These are phyloP conservation scores for Acanthamoeba castellanii DNA, from an alignment of 208 protist species.

Conservation along the genomic window DNA sequence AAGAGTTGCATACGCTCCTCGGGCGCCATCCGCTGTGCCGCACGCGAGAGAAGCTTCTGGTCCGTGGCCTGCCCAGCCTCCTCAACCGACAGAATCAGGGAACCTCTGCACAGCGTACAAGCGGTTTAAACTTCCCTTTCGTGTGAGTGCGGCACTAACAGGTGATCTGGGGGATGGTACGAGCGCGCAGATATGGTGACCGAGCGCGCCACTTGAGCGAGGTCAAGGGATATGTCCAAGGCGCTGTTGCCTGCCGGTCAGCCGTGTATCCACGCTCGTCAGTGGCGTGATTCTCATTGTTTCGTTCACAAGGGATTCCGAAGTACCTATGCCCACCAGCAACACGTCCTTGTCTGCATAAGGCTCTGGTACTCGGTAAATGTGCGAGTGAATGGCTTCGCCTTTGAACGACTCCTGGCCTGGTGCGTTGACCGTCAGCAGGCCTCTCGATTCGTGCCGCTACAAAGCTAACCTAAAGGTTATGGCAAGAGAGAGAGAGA, in stretches of 20 bases:
- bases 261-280: not conserved
- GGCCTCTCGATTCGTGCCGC: not conserved
- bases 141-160: not conserved
- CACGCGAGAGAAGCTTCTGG: conserved; percentile 5
- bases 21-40: not conserved
- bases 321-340: conserved; percentile 36
- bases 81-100: not conserved
- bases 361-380: not conserved
- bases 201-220: not conserved
- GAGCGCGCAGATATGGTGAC: not conserved
- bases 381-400: not conserved
- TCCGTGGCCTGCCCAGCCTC: not conserved
- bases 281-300: not conserved
- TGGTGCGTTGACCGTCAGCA: not conserved
- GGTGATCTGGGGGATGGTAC: not conserved
- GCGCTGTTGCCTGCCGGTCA: conserved; percentile 10
- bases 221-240: conserved; percentile 15
- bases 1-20: not conserved
- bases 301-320: no score
- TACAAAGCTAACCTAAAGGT: not conserved
- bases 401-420: conserved; percentile 5
- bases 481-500: no score
- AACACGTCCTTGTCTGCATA: conserved; percentile 14
- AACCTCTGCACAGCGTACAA: not conserved
- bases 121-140: not conserved